Conservation (phyloP, 768 basidiomycete species). For the Lactarius vividus region DNA sequence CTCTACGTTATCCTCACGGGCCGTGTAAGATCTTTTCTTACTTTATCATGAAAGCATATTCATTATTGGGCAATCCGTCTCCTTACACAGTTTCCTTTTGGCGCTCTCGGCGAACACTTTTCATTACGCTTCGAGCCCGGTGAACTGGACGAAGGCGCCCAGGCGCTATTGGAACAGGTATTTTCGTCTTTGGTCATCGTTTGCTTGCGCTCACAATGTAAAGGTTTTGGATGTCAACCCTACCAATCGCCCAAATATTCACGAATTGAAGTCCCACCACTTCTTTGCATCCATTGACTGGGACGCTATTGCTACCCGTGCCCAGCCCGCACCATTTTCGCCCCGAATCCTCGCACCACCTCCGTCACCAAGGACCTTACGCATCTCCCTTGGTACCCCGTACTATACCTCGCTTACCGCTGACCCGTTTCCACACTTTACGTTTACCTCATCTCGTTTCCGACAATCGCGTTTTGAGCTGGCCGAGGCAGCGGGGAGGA, state of each 20-base stretch:
- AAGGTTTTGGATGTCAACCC: conserved; percentile 23
- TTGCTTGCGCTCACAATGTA: not conserved
- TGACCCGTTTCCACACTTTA: conserved; percentile 17
- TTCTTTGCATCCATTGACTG: conserved; percentile 27
- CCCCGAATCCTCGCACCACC: conserved; percentile 11
- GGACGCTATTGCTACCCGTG: conserved; percentile 15
- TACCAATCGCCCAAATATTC: conserved; percentile 15
- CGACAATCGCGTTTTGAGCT: not conserved
- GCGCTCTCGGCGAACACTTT: conserved; percentile 20
- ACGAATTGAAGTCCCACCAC: conserved; percentile 23
- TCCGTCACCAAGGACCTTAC: conserved; percentile 20
- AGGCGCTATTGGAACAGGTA: conserved; percentile 19
- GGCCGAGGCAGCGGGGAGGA: not conserved
- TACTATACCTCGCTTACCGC: conserved; percentile 5
- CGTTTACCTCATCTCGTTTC: conserved; percentile 16
- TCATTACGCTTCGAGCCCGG: conserved; percentile 15
- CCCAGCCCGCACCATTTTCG: conserved; percentile 14
- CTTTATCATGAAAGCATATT: not conserved
- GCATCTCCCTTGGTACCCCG: conserved; percentile 21
- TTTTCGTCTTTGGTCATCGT: too few relatives aligned
- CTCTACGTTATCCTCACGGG: conserved; percentile 27
- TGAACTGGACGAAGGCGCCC: conserved; percentile 26
- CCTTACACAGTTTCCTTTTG: conserved; percentile 24
- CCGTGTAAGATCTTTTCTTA: conserved; percentile 17
- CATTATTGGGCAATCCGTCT: not conserved